Conservation (phyloP, 371 early-diverging fungal species). For the Mucor saturninus region DNA sequence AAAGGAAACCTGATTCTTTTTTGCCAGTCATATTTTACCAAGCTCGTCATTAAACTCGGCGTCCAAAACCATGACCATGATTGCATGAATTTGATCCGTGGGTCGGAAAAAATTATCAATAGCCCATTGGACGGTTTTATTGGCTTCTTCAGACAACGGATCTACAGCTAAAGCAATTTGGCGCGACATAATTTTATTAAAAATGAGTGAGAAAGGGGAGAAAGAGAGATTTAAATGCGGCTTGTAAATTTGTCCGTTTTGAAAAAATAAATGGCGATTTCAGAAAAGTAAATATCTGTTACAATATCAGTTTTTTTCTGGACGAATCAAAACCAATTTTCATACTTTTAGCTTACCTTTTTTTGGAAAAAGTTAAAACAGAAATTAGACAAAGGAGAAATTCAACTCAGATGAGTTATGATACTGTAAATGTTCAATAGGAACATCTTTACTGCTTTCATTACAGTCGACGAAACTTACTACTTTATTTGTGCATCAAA, state of each 20-base stretch:
- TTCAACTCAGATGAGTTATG: no score
- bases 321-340: no score
- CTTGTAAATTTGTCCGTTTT: neutral
- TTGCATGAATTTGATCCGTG: conserved; percentile 46
- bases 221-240: no score
- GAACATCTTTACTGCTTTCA: no score
- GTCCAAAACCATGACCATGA: conserved; percentile 45
- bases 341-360: no score
- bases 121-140: conserved; percentile 50
- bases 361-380: no score
- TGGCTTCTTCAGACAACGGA: conserved; percentile 41
- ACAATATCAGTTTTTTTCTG: no score
- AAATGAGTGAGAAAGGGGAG: neutral
- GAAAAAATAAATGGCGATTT: neutral
- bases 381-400: no score
- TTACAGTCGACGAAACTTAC: no score
- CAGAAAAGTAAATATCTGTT: no score
- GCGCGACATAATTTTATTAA: conserved; percentile 22
- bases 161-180: conserved; percentile 52
- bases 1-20: neutral
- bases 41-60: conserved; percentile 44
- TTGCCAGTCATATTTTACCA: conserved; percentile 23
- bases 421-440: no score
- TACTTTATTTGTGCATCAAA: no score
- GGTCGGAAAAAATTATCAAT: conserved; percentile 44